Percentiles rank a stretch among this genome's conserved stretches.
These are phyloP conservation scores for Cercospora sp. DNA, from an alignment of 2,329 filamentous ascomycete species.

Conservation along the genomic window DNA sequence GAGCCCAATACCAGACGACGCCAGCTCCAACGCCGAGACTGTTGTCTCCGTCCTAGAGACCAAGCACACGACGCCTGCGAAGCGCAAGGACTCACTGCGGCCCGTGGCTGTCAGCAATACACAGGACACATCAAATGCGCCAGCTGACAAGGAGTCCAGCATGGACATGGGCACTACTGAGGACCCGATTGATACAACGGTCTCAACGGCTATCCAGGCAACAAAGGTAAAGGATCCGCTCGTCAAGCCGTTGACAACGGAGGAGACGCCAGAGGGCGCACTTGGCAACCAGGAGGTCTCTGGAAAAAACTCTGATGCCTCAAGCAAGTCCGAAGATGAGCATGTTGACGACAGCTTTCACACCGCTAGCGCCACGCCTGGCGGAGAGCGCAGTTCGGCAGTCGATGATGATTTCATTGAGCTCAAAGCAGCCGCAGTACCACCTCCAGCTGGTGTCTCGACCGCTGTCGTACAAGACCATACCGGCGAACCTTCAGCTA, in stretches of 20 bases:
- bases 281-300: neutral
- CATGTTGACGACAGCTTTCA: conserved; percentile 38
- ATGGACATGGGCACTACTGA: neutral
- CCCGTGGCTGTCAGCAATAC: neutral
- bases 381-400: neutral
- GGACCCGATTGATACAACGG: neutral
- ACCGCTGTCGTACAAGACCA: neutral
- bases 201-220: neutral
- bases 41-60: conserved; percentile 1
- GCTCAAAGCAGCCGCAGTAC: neutral
- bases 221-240: neutral
- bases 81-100: conserved; percentile 8
- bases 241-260: neutral
- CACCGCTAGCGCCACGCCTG: conserved; percentile 34
- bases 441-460: neutral
- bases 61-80: conserved; percentile 3
- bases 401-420: neutral
- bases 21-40: conserved; percentile 7
- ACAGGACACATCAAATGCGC: neutral
- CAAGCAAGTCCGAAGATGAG: conserved; percentile 27
- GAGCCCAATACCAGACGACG: neutral
- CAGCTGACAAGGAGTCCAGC: neutral
- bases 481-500: neutral
- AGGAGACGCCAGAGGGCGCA: conserved; percentile 6
- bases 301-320: neutral